phyloP scores from a whole-genome alignment of 805 yeast species.

The Nakazawaea ishiwadae region DNA sequence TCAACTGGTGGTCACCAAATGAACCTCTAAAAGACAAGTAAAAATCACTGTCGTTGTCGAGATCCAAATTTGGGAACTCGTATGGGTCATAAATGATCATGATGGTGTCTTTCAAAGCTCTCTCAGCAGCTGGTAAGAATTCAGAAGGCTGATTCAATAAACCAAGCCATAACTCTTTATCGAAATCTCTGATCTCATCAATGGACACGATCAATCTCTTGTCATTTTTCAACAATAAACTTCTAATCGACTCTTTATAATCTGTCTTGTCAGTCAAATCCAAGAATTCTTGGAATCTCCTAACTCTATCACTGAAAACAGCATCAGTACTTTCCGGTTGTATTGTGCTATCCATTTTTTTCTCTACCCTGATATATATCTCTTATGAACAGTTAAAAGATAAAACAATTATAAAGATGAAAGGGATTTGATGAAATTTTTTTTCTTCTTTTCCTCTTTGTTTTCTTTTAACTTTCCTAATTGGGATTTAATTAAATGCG shows the following conservation, averaged over 20 bases:
- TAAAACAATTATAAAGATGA: too few relatives aligned
- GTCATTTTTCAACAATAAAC: conserved; percentile 64
- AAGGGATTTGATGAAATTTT: background rate
- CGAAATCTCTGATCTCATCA: conserved; percentile 86
- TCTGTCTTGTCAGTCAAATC: conserved; percentile 49
- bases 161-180: conserved; percentile 73
- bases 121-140: conserved; percentile 82
- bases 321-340: conserved; percentile 26
- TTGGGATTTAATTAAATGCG: conserved; percentile 8
- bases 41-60: conserved; percentile 58
- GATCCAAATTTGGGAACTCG: conserved; percentile 45
- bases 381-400: too few relatives aligned
- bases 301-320: conserved; percentile 72
- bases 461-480: conserved; percentile 1
- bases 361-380: conserved; percentile 17
- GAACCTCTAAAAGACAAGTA: conserved; percentile 84
- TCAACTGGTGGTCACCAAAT: conserved; percentile 81
- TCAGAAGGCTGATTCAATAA: conserved; percentile 75
- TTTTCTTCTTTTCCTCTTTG: background rate
- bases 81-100: conserved; percentile 64
- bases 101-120: conserved; percentile 79
- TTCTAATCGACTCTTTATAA: conserved; percentile 65
- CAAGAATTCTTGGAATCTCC: conserved; percentile 84
- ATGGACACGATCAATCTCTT: conserved; percentile 69
- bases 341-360: conserved; percentile 9